Conservation (phyloP, 257 asterid genomes). For the Scutellaria minor region DNA sequence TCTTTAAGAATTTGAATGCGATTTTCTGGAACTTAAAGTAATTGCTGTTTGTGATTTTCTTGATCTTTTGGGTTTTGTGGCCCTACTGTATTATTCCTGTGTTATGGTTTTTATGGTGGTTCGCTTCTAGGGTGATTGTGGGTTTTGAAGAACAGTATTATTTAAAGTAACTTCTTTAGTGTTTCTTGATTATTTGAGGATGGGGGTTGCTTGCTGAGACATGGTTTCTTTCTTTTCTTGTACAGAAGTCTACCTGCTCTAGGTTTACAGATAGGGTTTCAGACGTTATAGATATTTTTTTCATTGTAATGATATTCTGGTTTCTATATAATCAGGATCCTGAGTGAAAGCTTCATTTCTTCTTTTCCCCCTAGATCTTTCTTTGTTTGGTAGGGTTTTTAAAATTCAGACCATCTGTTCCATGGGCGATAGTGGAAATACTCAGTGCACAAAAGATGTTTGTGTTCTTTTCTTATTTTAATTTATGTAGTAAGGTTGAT, state of each 20-base stretch:
- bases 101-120: neutral
- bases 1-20: neutral
- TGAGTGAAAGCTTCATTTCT: too few relatives aligned
- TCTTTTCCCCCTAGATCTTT: too few relatives aligned
- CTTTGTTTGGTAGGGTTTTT: too few relatives aligned
- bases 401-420: too few relatives aligned
- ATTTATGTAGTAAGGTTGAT: too few relatives aligned
- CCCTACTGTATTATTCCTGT: too few relatives aligned
- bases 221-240: neutral
- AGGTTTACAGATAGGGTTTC: slow-evolving; percentile 1
- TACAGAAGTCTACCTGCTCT: neutral
- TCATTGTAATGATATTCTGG: too few relatives aligned
- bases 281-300: too few relatives aligned
- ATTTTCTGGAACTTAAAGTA: neutral
- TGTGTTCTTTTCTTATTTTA: too few relatives aligned
- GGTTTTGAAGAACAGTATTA: neutral
- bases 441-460: too few relatives aligned
- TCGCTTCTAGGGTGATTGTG: neutral
- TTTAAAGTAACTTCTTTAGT: neutral
- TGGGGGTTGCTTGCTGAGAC: neutral
- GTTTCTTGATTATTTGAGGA: slow-evolving; percentile 6
- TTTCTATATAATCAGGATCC: too few relatives aligned
- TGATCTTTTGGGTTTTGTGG: neutral
- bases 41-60: neutral
- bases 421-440: too few relatives aligned